Conservation (phyloP, 805 yeast species). For the Hanseniaspora hatyaiensis region DNA sequence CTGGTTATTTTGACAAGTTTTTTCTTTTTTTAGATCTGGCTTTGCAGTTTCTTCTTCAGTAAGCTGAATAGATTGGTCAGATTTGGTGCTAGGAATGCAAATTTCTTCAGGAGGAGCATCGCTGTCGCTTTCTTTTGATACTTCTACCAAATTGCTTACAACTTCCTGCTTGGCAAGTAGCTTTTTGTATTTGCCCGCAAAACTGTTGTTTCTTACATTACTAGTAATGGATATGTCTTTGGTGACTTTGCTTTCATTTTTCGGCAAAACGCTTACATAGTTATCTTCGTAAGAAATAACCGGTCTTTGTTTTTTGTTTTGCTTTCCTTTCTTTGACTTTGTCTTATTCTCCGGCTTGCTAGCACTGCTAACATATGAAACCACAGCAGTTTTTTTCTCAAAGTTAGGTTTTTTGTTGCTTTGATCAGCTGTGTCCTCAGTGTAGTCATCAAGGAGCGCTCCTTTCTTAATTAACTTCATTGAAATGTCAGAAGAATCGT, state of each 20-base stretch:
- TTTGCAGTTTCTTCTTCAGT: background rate
- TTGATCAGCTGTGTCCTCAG: background rate
- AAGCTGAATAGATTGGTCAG: no score
- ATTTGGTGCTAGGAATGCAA: no score
- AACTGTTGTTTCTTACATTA: background rate
- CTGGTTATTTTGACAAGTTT: no score
- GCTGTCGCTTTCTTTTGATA: constrained; percentile 11
- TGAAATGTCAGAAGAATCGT: background rate
- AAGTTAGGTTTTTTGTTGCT: background rate
- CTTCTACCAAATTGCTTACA: constrained; percentile 15
- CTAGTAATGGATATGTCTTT: background rate
- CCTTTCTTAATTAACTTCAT: constrained; percentile 7
- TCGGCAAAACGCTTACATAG: background rate
- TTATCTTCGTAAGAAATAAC: constrained; percentile 14
- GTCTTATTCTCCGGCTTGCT: background rate
- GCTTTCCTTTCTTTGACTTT: background rate
- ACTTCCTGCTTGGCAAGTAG: constrained; percentile 19
- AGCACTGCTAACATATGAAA: no score
- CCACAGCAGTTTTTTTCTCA: no score
- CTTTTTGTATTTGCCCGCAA: constrained; percentile 23
- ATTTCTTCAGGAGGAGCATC: constrained; percentile 13
- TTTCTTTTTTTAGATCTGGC: background rate
- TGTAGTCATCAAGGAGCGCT: constrained; percentile 8
- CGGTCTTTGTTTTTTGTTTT: constrained; percentile 1
- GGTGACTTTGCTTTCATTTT: background rate